Evolutionary conservation across 2,329 filamentous ascomycete species (phyloP), one percentile per base, ranked within the genome.

Genomic region (Ramichloridium luteum): DNA sequence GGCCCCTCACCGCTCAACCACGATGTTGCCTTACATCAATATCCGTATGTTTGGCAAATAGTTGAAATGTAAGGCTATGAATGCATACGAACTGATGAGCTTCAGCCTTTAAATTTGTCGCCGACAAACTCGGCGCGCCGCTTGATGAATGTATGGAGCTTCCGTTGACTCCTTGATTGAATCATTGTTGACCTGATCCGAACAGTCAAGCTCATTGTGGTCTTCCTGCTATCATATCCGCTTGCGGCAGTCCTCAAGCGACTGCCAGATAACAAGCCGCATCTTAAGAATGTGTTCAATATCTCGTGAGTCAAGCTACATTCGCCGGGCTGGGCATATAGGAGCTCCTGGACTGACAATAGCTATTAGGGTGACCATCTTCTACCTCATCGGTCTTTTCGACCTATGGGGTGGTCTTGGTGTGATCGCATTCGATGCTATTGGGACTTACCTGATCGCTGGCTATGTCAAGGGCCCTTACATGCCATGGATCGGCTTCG

Each of bases 401-500:
- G 81, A 93, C 51, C 70, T 98, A 28, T 96, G 88, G 86, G 66
- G 62, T 56, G 92, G 90, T 34, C 60, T 92, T 10, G 70, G 72
- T 23, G 93, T 86, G 2, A 62, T 98, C 23, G 55, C 80, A 36
- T 76, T 93, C 53, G 85, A 82, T 52, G 75, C 88, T 1, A 72
- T 69, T 12, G 86, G 75, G 30, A 74, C 82, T 30, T 98, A 94
- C 53, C 65, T 70, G 41, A 90, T 98, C 46, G 80, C 88, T 31
- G 74, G 79, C 44, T 86, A 77, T 54, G 64, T 96, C 27, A 72
- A 84, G 44, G 86, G 84, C 13, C 83, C 84, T 1, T 82, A 88
- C 54, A 98, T 98, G 90, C 90, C 90, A 62, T 98, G 90, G 90
- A 68, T 94, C 30, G 85, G 77, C 37, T 98, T 98, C 57, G 66